A percentile compares a stretch with the other conserved stretches of the same genome.
Evolutionary conservation across 169 alveolate species (phyloP).

Genomic region (Plasmodium relictum): DNA sequence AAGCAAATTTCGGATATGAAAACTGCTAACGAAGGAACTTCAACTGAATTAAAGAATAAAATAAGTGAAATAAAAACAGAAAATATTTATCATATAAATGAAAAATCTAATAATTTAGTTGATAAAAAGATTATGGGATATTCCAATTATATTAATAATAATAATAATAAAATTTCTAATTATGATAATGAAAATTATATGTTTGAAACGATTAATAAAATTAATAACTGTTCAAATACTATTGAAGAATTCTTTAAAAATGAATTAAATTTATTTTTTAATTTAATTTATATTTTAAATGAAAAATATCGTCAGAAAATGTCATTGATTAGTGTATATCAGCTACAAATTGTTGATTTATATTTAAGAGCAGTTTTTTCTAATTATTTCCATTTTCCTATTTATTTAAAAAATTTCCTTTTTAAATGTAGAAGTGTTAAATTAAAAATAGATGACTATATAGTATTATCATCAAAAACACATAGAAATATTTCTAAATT

Average conservation of each 20-base stretch:
- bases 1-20: not conserved
- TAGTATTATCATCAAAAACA: conserved; percentile 54
- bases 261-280: conserved; percentile 61
- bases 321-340: conserved; percentile 60
- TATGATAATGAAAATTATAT: not conserved
- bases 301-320: conserved; percentile 58
- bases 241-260: conserved; percentile 45
- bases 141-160: not conserved
- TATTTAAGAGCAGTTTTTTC: conserved; percentile 47
- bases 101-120: not conserved
- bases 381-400: conserved; percentile 37
- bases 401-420: conserved; percentile 37
- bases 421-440: conserved; percentile 48
- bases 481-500: conserved; percentile 62
- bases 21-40: not conserved
- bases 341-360: conserved; percentile 60
- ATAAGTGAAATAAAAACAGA: not conserved
- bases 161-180: not conserved
- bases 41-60: not conserved
- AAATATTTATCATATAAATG: not conserved
- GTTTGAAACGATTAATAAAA: not conserved
- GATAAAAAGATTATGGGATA: not conserved
- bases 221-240: not conserved
- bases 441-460: conserved; percentile 36
- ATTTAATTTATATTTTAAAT: conserved; percentile 53